A percentile compares a stretch with the other conserved stretches of the same genome.
Evolutionary conservation across 164 flowering plant genomes (phyloP).

Genomic region (Chloranthus sessilifolius): DNA sequence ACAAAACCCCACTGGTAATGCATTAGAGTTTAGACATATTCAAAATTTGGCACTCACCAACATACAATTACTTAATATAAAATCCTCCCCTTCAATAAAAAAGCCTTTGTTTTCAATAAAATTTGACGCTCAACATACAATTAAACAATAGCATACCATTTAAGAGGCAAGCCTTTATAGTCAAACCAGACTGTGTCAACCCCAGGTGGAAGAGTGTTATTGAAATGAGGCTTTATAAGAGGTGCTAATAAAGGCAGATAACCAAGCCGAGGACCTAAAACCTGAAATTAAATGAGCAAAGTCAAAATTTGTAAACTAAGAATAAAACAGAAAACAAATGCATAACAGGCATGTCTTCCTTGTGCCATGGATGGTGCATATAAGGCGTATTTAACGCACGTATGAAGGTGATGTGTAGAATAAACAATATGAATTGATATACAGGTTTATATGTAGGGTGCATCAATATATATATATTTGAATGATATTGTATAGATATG

Average conservation of each 20-base stretch:
- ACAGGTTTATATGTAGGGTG: too few species aligned
- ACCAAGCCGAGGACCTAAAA: conserved; percentile 85
- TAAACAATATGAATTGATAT: too few species aligned
- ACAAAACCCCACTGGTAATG: too few species aligned
- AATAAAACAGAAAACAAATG: conserved; percentile 1
- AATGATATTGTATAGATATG: too few species aligned
- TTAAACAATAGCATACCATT: conserved; percentile 54
- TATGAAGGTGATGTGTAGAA: background rate
- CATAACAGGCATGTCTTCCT: background rate
- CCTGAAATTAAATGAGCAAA: conserved; percentile 30
- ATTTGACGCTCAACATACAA: too few species aligned
- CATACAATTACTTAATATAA: too few species aligned
- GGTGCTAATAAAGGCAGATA: conserved; percentile 73
- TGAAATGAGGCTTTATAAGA: conserved; percentile 70
- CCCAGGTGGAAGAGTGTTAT: conserved; percentile 86
- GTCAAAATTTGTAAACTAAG: conserved; percentile 1
- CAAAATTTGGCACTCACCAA: too few species aligned
- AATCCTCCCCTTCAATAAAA: too few species aligned
- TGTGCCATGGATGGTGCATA: background rate
- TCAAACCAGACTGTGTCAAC: conserved; percentile 92
- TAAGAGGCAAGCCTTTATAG: conserved; percentile 87
- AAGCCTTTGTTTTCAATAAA: too few species aligned
- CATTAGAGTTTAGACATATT: too few species aligned
- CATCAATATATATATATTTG: too few species aligned
- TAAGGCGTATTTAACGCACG: background rate